phyloP scores from a whole-genome alignment of 1,139 yeast species.

The Pichia sp. region DNA sequence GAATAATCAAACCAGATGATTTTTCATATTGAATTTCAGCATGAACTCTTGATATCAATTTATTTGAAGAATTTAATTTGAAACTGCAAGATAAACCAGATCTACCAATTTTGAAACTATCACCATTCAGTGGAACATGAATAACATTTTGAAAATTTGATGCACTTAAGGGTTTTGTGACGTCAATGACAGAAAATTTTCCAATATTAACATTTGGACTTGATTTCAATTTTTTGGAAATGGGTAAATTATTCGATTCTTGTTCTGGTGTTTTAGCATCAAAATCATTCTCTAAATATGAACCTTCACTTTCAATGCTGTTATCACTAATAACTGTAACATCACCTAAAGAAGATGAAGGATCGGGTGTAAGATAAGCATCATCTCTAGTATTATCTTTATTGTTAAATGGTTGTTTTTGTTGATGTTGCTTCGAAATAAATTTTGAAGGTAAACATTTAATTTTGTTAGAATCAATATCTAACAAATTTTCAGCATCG shows the following conservation, averaged over 20 bases:
- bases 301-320: not conserved
- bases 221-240: not conserved
- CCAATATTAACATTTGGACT: not conserved
- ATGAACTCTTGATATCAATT: slow-evolving; percentile 65
- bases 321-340: slow-evolving; percentile 21
- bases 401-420: too few species aligned
- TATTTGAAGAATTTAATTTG: slow-evolving; percentile 46
- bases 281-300: not conserved
- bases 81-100: slow-evolving; percentile 57
- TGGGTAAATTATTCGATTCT: not conserved
- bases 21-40: slow-evolving; percentile 34
- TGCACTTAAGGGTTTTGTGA: slow-evolving; percentile 13
- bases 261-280: not conserved
- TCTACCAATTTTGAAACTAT: slow-evolving; percentile 46
- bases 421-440: not conserved
- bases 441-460: not conserved
- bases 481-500: slow-evolving; percentile 1
- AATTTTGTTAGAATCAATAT: too few species aligned
- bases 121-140: slow-evolving; percentile 14
- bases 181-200: slow-evolving; percentile 3
- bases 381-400: not conserved
- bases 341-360: slow-evolving; percentile 35
- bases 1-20: slow-evolving; percentile 25
- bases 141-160: slow-evolving; percentile 17
- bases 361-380: slow-evolving; percentile 38